Evolutionary conservation across 768 basidiomycete species (phyloP).

Genomic region (Russula brevipes): DNA sequence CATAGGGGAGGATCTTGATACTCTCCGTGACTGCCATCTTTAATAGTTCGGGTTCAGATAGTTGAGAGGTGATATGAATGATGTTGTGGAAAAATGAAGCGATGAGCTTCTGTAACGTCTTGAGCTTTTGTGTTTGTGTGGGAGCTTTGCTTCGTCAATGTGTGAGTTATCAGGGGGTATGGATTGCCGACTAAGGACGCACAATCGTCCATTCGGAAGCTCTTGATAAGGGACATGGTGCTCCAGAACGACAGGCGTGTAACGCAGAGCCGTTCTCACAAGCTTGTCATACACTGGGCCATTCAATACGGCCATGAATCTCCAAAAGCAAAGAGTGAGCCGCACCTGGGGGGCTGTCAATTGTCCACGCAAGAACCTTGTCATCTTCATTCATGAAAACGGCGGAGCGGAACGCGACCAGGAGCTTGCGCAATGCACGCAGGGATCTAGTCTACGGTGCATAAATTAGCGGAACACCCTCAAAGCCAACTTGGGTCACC

Average conservation of each 20-base stretch:
- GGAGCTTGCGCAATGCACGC: constrained; percentile 71
- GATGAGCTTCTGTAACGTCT: constrained; percentile 79
- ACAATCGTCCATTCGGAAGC: constrained; percentile 81
- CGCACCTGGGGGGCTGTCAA: constrained; percentile 74
- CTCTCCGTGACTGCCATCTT: constrained; percentile 77
- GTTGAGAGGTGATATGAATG: constrained; percentile 69
- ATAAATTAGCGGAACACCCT: not conserved
- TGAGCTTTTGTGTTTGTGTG: constrained; percentile 73
- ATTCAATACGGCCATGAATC: not conserved
- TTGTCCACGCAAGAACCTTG: constrained; percentile 75
- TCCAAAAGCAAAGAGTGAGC: not conserved
- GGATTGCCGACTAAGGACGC: constrained; percentile 30
- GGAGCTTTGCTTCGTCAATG: constrained; percentile 65
- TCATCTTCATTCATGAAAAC: constrained; percentile 85
- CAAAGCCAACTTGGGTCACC: constrained; percentile 20
- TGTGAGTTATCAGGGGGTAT: not conserved
- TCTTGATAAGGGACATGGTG: constrained; percentile 89
- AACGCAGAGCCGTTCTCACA: constrained; percentile 77
- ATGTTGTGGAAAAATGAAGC: constrained; percentile 88
- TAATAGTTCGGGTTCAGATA: constrained; percentile 60
- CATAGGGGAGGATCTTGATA: constrained; percentile 84
- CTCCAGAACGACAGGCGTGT: constrained; percentile 82
- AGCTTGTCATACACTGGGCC: constrained; percentile 88
- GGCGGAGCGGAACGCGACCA: constrained; percentile 89
- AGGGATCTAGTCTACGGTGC: constrained; percentile 70